These are phyloP conservation scores for Sambucus nigra DNA, from an alignment of 129 eudicot species.

Conservation along the genomic window DNA sequence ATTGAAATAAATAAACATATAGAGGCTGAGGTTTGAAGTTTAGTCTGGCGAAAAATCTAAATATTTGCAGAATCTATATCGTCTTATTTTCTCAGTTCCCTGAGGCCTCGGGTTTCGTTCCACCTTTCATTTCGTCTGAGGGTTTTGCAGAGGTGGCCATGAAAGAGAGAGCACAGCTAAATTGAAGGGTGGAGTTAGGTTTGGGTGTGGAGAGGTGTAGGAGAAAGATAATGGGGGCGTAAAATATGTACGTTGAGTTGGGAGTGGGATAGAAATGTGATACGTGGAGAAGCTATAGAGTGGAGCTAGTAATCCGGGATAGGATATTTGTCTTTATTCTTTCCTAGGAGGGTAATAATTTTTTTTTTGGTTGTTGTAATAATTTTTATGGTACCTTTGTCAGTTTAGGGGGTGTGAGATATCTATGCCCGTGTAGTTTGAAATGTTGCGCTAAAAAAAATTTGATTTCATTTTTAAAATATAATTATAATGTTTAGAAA, in stretches of 20 bases:
- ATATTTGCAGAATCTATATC: conserved; percentile 4
- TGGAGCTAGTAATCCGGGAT: too few relatives aligned
- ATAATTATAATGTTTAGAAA: too few relatives aligned
- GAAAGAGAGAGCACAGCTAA: background rate
- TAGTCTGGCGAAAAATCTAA: background rate
- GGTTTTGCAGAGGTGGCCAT: background rate
- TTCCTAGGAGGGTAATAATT: too few relatives aligned
- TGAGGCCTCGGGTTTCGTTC: conserved; percentile 18
- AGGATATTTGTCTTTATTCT: too few relatives aligned
- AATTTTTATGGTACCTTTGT: too few relatives aligned
- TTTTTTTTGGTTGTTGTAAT: too few relatives aligned
- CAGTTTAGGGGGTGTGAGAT: too few relatives aligned
- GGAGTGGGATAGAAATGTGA: background rate
- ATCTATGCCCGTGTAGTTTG: too few relatives aligned
- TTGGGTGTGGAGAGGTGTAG: background rate
- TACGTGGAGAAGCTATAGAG: background rate
- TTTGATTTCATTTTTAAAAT: too few relatives aligned
- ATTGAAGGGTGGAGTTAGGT: background rate
- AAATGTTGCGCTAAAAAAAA: too few relatives aligned
- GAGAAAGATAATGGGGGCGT: background rate
- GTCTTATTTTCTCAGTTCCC: background rate
- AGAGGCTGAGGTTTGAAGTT: too few relatives aligned
- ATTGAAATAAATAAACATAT: too few relatives aligned
- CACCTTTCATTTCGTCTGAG: conserved; percentile 8
- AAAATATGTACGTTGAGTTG: background rate